phyloP scores from a whole-genome alignment of 2,329 filamentous ascomycete species.

The Colletotrichum sp. region DNA sequence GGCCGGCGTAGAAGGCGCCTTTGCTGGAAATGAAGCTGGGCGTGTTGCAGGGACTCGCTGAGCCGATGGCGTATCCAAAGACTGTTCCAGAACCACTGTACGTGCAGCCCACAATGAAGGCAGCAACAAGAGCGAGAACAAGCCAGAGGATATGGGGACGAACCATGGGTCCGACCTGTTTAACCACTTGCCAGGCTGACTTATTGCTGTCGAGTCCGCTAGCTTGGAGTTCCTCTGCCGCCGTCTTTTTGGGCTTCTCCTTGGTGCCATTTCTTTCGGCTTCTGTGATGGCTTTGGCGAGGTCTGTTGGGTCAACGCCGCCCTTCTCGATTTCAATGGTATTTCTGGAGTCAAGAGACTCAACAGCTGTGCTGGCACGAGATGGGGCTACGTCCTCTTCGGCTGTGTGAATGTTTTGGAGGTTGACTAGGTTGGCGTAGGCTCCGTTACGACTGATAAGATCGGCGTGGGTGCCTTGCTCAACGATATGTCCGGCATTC shows the following conservation, averaged over 20 bases:
- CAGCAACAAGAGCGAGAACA: conserved; percentile 44
- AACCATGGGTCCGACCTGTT: conserved; percentile 38
- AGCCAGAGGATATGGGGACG: conserved; percentile 44
- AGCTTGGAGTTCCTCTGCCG: conserved; percentile 33
- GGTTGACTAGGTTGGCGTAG: conserved; percentile 57
- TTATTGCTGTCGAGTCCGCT: conserved; percentile 44
- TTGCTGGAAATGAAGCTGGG: conserved; percentile 38
- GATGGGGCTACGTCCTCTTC: conserved; percentile 33
- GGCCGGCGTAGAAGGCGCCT: conserved; percentile 55
- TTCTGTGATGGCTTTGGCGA: neutral
- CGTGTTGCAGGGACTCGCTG: conserved; percentile 52
- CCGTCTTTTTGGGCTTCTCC: conserved; percentile 37
- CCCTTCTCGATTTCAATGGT: conserved; percentile 37
- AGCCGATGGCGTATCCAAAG: conserved; percentile 45
- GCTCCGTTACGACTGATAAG: conserved; percentile 56
- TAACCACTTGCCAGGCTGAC: conserved; percentile 42
- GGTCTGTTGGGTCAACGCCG: conserved; percentile 21
- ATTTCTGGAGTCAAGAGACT: conserved; percentile 46
- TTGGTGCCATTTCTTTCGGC: conserved; percentile 42
- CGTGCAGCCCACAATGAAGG: conserved; percentile 60
- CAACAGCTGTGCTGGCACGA: conserved; percentile 32
- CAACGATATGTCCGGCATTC: conserved; percentile 61
- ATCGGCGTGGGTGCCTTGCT: conserved; percentile 66
- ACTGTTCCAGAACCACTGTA: conserved; percentile 60
- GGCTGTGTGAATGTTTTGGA: conserved; percentile 41